Conservation (phyloP, 768 basidiomycete species). For the Termitomyces sp. region DNA sequence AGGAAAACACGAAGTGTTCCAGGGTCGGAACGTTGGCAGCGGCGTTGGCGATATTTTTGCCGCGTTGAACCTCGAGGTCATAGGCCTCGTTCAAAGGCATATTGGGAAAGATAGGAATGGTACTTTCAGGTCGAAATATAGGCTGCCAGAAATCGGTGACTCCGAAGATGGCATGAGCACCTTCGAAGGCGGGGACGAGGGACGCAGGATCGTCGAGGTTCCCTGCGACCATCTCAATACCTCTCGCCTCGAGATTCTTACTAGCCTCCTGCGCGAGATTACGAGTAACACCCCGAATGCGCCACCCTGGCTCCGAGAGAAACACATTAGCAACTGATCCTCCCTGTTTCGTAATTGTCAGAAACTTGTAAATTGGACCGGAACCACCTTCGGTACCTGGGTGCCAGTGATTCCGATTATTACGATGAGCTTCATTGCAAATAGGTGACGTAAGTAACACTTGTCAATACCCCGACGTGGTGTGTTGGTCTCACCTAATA, state of each 20-base stretch:
- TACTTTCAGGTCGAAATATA: neutral
- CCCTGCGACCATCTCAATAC: neutral
- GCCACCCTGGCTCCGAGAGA: slow-evolving; percentile 4
- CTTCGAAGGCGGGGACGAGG: slow-evolving; percentile 1
- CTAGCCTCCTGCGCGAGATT: neutral
- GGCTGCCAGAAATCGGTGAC: slow-evolving; percentile 9
- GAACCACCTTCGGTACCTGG: neutral
- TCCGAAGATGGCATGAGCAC: slow-evolving; percentile 4
- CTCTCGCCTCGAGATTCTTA: neutral
- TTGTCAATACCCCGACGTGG: neutral
- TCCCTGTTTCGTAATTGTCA: neutral
- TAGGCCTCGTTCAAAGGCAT: neutral
- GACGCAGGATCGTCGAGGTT: slow-evolving; percentile 1
- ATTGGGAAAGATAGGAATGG: too few relatives aligned
- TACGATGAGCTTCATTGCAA: slow-evolving; percentile 5
- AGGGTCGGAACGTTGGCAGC: neutral
- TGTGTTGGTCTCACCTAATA: neutral
- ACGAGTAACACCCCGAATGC: slow-evolving; percentile 5
- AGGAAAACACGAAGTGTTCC: slow-evolving; percentile 1
- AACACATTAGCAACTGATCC: slow-evolving; percentile 6
- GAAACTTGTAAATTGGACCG: neutral
- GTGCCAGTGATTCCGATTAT: slow-evolving; percentile 5
- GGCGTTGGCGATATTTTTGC: slow-evolving; percentile 3
- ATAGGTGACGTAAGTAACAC: neutral
- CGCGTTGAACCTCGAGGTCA: slow-evolving; percentile 3